phyloP scores from a whole-genome alignment of 2,329 filamentous ascomycete genomes.

The Passalora sequoiae region DNA sequence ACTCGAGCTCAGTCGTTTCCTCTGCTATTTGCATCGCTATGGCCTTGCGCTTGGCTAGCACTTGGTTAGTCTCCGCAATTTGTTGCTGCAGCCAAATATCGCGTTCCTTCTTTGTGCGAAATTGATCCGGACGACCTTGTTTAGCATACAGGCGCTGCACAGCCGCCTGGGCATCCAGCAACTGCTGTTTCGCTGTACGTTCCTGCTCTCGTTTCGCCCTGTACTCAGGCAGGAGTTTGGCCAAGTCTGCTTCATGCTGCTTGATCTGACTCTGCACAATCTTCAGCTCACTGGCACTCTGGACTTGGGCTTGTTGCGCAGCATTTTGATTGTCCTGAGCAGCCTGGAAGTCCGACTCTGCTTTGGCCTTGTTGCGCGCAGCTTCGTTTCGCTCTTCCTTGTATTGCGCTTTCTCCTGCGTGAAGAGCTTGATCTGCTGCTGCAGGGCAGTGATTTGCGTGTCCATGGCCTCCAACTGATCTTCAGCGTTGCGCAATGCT shows the following conservation, averaged over 20 bases:
- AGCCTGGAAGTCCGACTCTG: slow-evolving; percentile 77
- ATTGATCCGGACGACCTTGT: slow-evolving; percentile 81
- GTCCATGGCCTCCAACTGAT: slow-evolving; percentile 71
- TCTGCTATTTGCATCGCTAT: slow-evolving; percentile 80
- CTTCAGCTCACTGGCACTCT: slow-evolving; percentile 67
- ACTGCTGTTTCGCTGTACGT: slow-evolving; percentile 60
- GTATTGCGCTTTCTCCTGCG: slow-evolving; percentile 77
- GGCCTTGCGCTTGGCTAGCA: slow-evolving; percentile 73
- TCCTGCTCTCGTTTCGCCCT: slow-evolving; percentile 69
- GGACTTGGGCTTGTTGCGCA: slow-evolving; percentile 65
- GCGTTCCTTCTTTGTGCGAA: slow-evolving; percentile 80
- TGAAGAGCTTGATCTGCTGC: slow-evolving; percentile 77
- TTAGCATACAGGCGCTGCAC: slow-evolving; percentile 82
- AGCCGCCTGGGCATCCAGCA: slow-evolving; percentile 70
- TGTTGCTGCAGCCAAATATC: slow-evolving; percentile 77
- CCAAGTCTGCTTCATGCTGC: slow-evolving; percentile 69
- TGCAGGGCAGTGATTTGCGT: slow-evolving; percentile 72
- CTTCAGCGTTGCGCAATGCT: slow-evolving; percentile 68
- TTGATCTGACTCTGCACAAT: slow-evolving; percentile 69
- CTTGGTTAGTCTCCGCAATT: slow-evolving; percentile 71
- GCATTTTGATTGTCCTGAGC: slow-evolving; percentile 77
- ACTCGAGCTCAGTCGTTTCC: slow-evolving; percentile 68
- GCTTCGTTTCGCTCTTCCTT: slow-evolving; percentile 84
- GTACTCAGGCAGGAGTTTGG: slow-evolving; percentile 70
- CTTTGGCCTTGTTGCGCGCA: slow-evolving; percentile 73